Base-by-base conservation (phyloP, 148 eudicot genomes). In the Rhododendron griersonianum region DNA sequence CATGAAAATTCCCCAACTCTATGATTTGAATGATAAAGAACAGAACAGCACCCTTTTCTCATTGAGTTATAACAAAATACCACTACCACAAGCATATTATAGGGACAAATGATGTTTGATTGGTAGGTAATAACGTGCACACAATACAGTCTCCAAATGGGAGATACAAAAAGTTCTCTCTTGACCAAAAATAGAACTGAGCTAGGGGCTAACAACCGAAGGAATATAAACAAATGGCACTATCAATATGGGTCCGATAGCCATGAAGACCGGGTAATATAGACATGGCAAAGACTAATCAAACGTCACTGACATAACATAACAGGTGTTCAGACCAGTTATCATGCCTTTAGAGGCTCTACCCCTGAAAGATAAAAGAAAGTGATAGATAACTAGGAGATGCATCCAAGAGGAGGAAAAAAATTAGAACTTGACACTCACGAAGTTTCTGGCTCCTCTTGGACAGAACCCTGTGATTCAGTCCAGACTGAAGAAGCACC, bases 381-480 rank as follows among this genome's bases (percentile, higher is more conserved):
- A 61, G 48, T 4, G 50, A 5, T 8, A 30, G 57, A 23, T 11
- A 71, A 1, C 75, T 28, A 69, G 48, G 19, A 41, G 67, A 65
- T 75, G 79, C 63, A 57, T 69, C 28, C 80, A 59, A 15, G 19
- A 35, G 37, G 51, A 11, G 23, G 85, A 81, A 35, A 85, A 28
- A 9, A 44, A 0, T 14, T 47, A 86, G 35, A n/a, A 76, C 30
- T 39, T 86, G 80, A 47, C 63, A 89, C 93, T 90, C 80, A 92
- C 94, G 63, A 80, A 51, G 93, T 92, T 84, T 92, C 93, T 69
- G 47, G 90, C 83, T 90, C 92, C 51, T 91, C 94, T 81, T 47
- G 91, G 25, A 87, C 91, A 80, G 91, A 75, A 86, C 85, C 87
- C 84, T 83, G 88, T 13, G 88, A 35, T 78, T 87, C 91, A 80